Base-by-base conservation (phyloP, 352 stramenopile genomes). In the Pythium rishiriense region DNA sequence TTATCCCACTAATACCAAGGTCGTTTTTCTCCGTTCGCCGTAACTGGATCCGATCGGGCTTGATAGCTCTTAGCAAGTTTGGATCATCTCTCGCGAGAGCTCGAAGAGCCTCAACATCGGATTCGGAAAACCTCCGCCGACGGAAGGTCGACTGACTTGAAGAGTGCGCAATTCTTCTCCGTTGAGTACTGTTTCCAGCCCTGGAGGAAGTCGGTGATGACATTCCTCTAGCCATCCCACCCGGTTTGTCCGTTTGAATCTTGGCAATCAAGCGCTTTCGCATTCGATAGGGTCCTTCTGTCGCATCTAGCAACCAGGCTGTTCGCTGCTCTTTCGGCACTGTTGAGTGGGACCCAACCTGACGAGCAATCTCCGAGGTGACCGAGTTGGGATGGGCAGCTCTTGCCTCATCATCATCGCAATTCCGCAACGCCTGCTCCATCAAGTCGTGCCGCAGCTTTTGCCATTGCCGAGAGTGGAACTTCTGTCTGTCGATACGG, bases 221-320 rank as follows among this genome's bases (percentile, higher is more conserved):
- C 17, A 39, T 14, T 42, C 8, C 17, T 54, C 5, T 22, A 28
- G 25, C 42, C 19, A 35, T 33, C 48, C n/a, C 19, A 24, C 21
- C 33, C n/a, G 33, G 25, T 14, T 42, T 14, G 31, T 37, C 35
- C 35, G 14, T 33, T 21, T 52, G 47, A 21, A 54, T 24, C 26
- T 70, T 73, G 4, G 56, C 48, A 29, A 74, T 41, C 0, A 88
- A 70, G 1, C 83, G 68, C 54, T 90, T 91, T 8, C 83, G 73
- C 81, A 90, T 91, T 35, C 83, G 63, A 26, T 76, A 73, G 4
- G 83, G 81, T 1, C 83, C 81, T 78, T 91, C 83, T 0, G 81
- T 91, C 46, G 81, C 83, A 61, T 91, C 81, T 29, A 91, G 63
- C 5, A 73, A 66, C 79, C 76, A 78, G 2, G 37, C 56, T 17